These are phyloP conservation scores for Cyberlindnera japonica DNA, from an alignment of 805 yeast species.

Conservation along the genomic window DNA sequence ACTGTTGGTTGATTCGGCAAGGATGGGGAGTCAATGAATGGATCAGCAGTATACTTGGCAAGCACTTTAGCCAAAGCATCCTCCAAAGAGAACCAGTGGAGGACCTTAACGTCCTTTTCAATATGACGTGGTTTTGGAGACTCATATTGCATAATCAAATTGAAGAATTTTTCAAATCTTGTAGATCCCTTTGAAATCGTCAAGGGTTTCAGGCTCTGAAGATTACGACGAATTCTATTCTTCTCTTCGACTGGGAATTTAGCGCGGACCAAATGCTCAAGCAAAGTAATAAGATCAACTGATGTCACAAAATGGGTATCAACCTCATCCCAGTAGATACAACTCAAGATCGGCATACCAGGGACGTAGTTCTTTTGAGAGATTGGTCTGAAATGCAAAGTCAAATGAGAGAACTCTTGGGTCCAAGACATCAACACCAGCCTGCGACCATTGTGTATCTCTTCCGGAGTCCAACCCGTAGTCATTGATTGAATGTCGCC, in stretches of 20 bases:
- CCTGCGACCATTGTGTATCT: conserved; percentile 40
- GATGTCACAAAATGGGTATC: conserved; percentile 54
- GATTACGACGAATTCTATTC: conserved; percentile 62
- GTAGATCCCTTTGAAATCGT: conserved; percentile 50
- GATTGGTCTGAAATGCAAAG: conserved; percentile 38
- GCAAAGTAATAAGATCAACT: conserved; percentile 55
- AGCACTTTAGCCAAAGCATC: conserved; percentile 55
- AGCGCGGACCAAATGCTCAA: conserved; percentile 52
- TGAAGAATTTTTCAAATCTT: conserved; percentile 37
- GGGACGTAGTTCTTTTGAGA: conserved; percentile 34
- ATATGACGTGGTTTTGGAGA: conserved; percentile 66
- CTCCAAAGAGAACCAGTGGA: conserved; percentile 52
- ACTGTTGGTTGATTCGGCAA: background rate
- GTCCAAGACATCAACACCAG: conserved; percentile 44
- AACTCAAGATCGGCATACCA: conserved; percentile 47
- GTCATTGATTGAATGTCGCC: conserved; percentile 31
- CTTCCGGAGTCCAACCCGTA: conserved; percentile 45
- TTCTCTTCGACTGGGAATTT: conserved; percentile 65
- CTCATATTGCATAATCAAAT: conserved; percentile 55
- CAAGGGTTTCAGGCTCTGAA: conserved; percentile 58
- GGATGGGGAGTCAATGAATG: conserved; percentile 6
- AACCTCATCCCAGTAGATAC: conserved; percentile 54
- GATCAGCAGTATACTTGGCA: conserved; percentile 43
- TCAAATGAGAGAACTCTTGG: conserved; percentile 32
- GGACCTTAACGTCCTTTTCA: conserved; percentile 67